phyloP scores from a whole-genome alignment of 305 asterid genomes.

The Rubia tinctorum region DNA sequence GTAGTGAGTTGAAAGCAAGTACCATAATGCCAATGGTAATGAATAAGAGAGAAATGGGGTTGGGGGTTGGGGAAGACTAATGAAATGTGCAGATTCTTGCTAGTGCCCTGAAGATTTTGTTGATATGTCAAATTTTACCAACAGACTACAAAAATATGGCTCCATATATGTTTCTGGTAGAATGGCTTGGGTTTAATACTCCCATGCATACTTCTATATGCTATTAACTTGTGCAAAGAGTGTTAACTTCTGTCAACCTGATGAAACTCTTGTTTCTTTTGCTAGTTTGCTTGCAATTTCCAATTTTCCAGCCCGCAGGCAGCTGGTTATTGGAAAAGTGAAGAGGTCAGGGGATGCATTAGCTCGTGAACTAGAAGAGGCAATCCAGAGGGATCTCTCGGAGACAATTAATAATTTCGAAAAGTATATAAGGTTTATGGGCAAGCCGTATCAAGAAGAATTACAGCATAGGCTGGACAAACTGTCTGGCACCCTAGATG shows the following conservation, averaged over 20 bases:
- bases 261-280: slow-evolving; percentile 18
- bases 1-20: neutral
- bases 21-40: neutral
- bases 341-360: slow-evolving; percentile 71
- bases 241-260: slow-evolving; percentile 9
- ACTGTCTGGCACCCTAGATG: slow-evolving; percentile 48
- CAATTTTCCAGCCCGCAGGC: slow-evolving; percentile 76
- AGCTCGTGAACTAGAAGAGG: slow-evolving; percentile 80
- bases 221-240: neutral
- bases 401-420: slow-evolving; percentile 51
- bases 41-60: neutral
- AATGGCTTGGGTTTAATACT: neutral
- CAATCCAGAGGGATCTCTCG: slow-evolving; percentile 79
- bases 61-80: neutral
- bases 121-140: neutral
- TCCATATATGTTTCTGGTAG: too few species aligned
- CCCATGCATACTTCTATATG: neutral
- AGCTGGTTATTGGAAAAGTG: slow-evolving; percentile 63
- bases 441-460: slow-evolving; percentile 65
- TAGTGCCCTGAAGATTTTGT: neutral
- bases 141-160: neutral
- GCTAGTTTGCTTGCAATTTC: slow-evolving; percentile 71
- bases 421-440: slow-evolving; percentile 46
- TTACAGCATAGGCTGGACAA: slow-evolving; percentile 55
- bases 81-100: too few species aligned